Conservation (phyloP, 495 filamentous ascomycete species). For the Penicillium parvum region DNA sequence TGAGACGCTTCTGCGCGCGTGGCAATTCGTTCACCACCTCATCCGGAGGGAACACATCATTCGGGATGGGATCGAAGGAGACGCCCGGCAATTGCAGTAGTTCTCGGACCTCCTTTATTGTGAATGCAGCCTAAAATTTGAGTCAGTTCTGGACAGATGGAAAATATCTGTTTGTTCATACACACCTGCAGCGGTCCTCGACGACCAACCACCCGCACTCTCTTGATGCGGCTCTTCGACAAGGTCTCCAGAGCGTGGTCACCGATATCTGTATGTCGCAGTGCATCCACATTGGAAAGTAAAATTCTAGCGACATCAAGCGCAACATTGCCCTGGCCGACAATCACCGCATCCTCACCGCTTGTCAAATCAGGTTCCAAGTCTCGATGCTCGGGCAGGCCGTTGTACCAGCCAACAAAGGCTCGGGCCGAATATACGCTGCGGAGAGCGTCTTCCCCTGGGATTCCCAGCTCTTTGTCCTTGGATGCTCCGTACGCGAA, state of each 20-base stretch:
- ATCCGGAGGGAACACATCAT: slow-evolving; percentile 56
- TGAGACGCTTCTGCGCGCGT: slow-evolving; percentile 68
- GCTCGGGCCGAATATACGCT: slow-evolving; percentile 86
- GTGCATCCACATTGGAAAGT: slow-evolving; percentile 61
- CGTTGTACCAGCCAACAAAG: slow-evolving; percentile 99
- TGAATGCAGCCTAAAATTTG: slow-evolving; percentile 71
- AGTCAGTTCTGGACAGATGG: background rate
- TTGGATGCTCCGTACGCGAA: slow-evolving; percentile 90
- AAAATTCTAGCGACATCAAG: slow-evolving; percentile 90
- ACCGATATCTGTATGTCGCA: slow-evolving; percentile 83
- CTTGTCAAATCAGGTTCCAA: slow-evolving; percentile 71
- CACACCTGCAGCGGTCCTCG: slow-evolving; percentile 80
- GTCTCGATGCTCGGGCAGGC: slow-evolving; percentile 75
- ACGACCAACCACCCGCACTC: slow-evolving; percentile 79
- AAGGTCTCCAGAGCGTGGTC: slow-evolving; percentile 74
- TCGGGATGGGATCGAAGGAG: slow-evolving; percentile 64
- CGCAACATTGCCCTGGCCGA: slow-evolving; percentile 95
- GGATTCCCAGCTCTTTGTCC: slow-evolving; percentile 73
- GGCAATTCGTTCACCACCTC: slow-evolving; percentile 58
- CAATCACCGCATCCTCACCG: slow-evolving; percentile 80
- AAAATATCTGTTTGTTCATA: background rate
- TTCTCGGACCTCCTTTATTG: slow-evolving; percentile 89
- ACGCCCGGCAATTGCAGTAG: slow-evolving; percentile 73
- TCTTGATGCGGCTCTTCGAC: slow-evolving; percentile 66
- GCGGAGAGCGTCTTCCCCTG: slow-evolving; percentile 65